Base-by-base conservation (phyloP, 1,284 basidiomycete species). In the Amylostereum areolatum region DNA sequence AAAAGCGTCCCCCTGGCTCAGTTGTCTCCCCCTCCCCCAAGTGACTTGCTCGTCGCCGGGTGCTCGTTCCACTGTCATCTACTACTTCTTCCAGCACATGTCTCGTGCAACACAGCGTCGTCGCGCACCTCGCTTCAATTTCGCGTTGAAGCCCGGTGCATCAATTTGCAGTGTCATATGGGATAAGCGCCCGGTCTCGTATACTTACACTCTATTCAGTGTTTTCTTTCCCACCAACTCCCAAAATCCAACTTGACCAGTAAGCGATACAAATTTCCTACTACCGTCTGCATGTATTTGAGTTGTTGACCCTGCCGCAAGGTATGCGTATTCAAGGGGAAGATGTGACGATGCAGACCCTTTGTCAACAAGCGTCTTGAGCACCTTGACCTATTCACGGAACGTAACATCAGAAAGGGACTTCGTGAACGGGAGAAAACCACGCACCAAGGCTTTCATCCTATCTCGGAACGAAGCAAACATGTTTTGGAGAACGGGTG, bases 371-470 rank as follows among this genome's bases (percentile, higher is more conserved):
- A 64, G 39, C 27, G 60, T 61, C 30, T 57, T 60, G 28, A 69
- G 53, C n/a, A 63, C 62, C 48, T 61, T 66, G 10, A 67, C 52
- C 67, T 69, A 35, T 11, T 24, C 36, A 50, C 24, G 33, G 24
- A 28, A 34, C 31, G 27, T 7, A 18, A 5, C 31, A 30, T 33
- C 4, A 18, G 29, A 36, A 33, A 10, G 32, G 18, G 40, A 36
- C 18, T n/a, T 43, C 34, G 10, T 12, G 45, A 33, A 48, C 35
- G 12, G 8, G 27, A 18, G 8, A 11, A 31, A 8, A 2, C 3
- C 12, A 72, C 84, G 60, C 53, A 89, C 88, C 63, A 90, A 64
- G 3, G 70, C 69, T 1, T 62, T 57, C 67, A 83, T 76, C 58
- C 52, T 61, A 44, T 68, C 66, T 12, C 72, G 65, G 62, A 88